Percentiles rank a stretch among this genome's conserved stretches.
These are phyloP conservation scores for Clonostachys solani DNA, from an alignment of 2,329 filamentous ascomycete genomes.

Conservation along the genomic window DNA sequence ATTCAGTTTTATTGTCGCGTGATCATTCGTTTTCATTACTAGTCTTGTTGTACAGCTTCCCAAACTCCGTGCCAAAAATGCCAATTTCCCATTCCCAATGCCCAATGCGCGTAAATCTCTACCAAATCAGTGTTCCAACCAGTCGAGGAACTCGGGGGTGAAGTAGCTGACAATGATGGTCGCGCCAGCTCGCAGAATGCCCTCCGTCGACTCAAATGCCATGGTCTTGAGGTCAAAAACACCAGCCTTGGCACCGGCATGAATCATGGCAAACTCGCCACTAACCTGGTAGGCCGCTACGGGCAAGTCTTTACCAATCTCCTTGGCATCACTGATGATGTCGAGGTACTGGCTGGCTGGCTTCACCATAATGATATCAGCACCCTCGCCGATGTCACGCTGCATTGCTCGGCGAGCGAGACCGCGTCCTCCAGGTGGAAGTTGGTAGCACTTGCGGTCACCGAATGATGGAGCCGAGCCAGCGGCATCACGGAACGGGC, in stretches of 20 bases:
- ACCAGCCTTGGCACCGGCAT: conserved; percentile 90
- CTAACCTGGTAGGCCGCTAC: conserved; percentile 96
- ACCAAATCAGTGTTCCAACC: conserved; percentile 46
- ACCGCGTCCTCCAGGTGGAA: conserved; percentile 87
- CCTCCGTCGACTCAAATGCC: conserved; percentile 92
- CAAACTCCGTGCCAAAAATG: neutral
- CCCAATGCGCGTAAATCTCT: neutral
- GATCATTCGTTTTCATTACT: neutral
- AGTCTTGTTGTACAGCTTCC: neutral
- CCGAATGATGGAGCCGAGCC: conserved; percentile 89
- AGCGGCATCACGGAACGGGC: conserved; percentile 94
- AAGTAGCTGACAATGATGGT: conserved; percentile 95
- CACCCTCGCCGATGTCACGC: conserved; percentile 87
- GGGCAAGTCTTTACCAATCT: conserved; percentile 85
- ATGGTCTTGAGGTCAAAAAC: conserved; percentile 94
- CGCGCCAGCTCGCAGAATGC: conserved; percentile 87
- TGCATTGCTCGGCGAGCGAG: conserved; percentile 86
- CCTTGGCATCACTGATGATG: conserved; percentile 96
- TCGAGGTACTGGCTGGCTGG: conserved; percentile 93
- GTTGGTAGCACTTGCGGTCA: conserved; percentile 93
- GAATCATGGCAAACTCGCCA: conserved; percentile 97
- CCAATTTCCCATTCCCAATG: conserved; percentile 1
- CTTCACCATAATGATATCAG: conserved; percentile 99
- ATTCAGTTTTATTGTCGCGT: neutral
- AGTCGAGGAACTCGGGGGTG: conserved; percentile 73